Evolutionary conservation across 176 grass and related monocot genomes (phyloP).

Genomic region (Pontederia paniculata): DNA sequence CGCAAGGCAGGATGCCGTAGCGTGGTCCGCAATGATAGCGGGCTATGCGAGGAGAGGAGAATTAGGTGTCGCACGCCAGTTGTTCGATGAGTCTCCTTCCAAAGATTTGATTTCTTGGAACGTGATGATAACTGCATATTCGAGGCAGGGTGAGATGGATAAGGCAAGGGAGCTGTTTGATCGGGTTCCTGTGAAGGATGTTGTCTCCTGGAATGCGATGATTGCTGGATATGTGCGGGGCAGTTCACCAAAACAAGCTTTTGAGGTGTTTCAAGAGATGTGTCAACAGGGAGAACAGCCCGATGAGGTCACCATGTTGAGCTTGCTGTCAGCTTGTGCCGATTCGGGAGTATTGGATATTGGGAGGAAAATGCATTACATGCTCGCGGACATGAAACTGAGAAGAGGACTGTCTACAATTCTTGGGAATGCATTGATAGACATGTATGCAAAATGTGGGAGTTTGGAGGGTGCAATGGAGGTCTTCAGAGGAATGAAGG

Average conservation of each 20-base stretch:
- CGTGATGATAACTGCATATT: constrained; percentile 75
- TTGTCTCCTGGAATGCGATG: constrained; percentile 70
- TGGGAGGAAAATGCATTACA: constrained; percentile 44
- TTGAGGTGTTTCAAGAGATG: constrained; percentile 69
- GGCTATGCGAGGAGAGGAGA: constrained; percentile 60
- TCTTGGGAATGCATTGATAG: constrained; percentile 57
- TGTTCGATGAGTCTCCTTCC: constrained; percentile 59
- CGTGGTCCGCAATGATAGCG: constrained; percentile 61
- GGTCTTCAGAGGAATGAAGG: constrained; percentile 39
- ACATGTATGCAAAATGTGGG: constrained; percentile 85
- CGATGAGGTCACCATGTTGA: constrained; percentile 62
- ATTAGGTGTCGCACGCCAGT: constrained; percentile 36
- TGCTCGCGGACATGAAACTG: constrained; percentile 28
- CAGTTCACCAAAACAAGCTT: constrained; percentile 27
- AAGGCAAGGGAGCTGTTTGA: constrained; percentile 55
- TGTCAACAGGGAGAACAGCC: constrained; percentile 36
- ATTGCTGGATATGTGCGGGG: constrained; percentile 68
- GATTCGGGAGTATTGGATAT: constrained; percentile 43
- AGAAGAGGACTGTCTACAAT: constrained; percentile 30
- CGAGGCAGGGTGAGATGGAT: constrained; percentile 49
- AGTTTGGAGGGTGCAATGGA: constrained; percentile 32
- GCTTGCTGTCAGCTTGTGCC: constrained; percentile 48
- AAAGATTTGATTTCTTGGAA: constrained; percentile 79
- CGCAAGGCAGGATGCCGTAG: constrained; percentile 49
- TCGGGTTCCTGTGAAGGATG: constrained; percentile 39